A percentile compares a stretch with the other conserved stretches of the same genome.
phyloP scores from a whole-genome alignment of 139 green algal species.

The Gonium pectorale region DNA sequence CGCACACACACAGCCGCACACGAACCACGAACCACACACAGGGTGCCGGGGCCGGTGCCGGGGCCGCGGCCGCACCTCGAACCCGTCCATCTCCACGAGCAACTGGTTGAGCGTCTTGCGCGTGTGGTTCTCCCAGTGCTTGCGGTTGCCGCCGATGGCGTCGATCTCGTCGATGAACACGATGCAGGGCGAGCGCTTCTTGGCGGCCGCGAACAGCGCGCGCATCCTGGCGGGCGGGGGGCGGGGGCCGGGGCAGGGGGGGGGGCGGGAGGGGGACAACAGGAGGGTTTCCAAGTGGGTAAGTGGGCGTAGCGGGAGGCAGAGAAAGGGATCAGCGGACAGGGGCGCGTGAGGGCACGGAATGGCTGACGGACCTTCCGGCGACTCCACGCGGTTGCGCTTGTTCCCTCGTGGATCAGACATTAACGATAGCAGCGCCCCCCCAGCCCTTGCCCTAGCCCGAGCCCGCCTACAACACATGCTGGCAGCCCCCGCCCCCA shows the following conservation, averaged over 20 bases:
- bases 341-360: too few relatives aligned
- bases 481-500: too few relatives aligned
- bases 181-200: constrained; percentile 97
- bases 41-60: too few relatives aligned
- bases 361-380: too few relatives aligned
- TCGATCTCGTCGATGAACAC: constrained; percentile 99
- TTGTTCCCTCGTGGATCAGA: too few relatives aligned
- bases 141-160: constrained; percentile 92
- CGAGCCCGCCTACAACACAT: too few relatives aligned
- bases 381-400: too few relatives aligned
- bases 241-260: not conserved
- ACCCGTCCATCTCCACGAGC: constrained; percentile 96
- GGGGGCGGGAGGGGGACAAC: not conserved
- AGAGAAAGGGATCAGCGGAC: too few relatives aligned
- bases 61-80: constrained; percentile 72
- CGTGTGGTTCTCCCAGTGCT: constrained; percentile 86
- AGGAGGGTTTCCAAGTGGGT: too few relatives aligned
- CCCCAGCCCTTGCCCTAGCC: too few relatives aligned
- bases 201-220: constrained; percentile 81
- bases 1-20: not conserved
- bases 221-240: constrained; percentile 51
- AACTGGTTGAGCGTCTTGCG: constrained; percentile 99
- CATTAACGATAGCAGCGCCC: too few relatives aligned
- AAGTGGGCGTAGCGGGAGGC: not conserved
- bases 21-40: constrained; percentile 12